phyloP scores from a whole-genome alignment of 2,329 filamentous ascomycete species.

The Orbilia oligospora region DNA sequence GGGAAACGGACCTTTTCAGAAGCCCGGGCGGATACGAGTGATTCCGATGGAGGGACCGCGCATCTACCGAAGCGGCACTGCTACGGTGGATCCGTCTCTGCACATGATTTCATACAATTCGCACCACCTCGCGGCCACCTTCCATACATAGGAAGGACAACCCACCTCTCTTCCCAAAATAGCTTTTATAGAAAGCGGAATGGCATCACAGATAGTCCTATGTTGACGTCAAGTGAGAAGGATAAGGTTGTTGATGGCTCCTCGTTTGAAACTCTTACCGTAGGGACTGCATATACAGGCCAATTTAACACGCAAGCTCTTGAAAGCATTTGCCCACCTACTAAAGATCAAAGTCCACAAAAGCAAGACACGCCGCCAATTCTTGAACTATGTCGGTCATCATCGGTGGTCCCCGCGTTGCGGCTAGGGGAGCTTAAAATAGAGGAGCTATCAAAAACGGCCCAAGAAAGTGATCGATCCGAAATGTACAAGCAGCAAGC shows the following conservation, averaged over 20 bases:
- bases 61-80: constrained; percentile 3
- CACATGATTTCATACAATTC: constrained; percentile 33
- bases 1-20: constrained; percentile 25
- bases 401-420: neutral
- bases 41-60: neutral
- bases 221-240: neutral
- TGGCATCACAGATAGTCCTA: neutral
- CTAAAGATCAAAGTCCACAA: neutral
- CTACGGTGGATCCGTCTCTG: neutral
- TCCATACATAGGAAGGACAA: neutral
- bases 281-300: neutral
- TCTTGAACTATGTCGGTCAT: neutral
- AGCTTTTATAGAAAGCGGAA: neutral
- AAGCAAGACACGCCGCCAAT: neutral
- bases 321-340: neutral
- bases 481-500: neutral
- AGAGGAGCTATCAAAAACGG: neutral
- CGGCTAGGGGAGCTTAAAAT: neutral
- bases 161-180: neutral
- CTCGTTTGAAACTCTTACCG: neutral
- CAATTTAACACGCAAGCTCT: neutral
- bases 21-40: neutral
- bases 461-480: neutral
- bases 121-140: neutral
- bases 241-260: neutral